Base-by-base conservation (phyloP, 768 basidiomycete species). In the Kockovaella imperatae region DNA sequence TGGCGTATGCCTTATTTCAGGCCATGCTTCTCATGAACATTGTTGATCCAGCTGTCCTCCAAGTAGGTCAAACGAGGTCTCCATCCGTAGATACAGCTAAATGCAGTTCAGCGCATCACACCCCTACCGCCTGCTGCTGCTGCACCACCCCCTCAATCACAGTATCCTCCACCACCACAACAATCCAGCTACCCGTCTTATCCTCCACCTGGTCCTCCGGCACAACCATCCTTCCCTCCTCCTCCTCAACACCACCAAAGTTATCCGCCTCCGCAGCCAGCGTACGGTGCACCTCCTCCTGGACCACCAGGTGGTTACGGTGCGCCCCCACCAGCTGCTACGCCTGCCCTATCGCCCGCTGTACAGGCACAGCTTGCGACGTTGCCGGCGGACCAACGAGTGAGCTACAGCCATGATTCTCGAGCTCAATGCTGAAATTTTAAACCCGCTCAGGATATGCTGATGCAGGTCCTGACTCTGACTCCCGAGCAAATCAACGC, bases 1-100 rank as follows among this genome's bases (percentile, higher is more conserved):
- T 95, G 4, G 84, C 89, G 1, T 97, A 96, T 69, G 95, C 95
- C 3, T 77, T 97, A 13, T 95, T 97, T 76, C 91, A 96, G 73
- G 85, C 87, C 0, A 78, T 99, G 54, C 75, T 97, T 7, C 74
- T 96, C 40, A 87, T 91, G 77, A 87, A 90, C 61, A 87, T 97
- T 15, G 86, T 97, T 32, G 90, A 96, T 56, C 79, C 86, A 2
- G 79, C 80, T 4, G 81, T 95, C 40, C 76, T 99, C 2, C 80
- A 86, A 63, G 83, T 87, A 56, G 77, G 69, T 50, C 7, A 45
- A 5, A 3, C 26, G 4, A 14, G 32, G 21, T 20, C n/a, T 30
- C 25, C n/a, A 18, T 3, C 24, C 5, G 17, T n/a, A 8, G 25
- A 26, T 6, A 24, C 47, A 24, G 23, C 10, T 20, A 25, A 23